phyloP scores from a whole-genome alignment of 148 eudicot species.

The Camellia lanceoleosa region DNA sequence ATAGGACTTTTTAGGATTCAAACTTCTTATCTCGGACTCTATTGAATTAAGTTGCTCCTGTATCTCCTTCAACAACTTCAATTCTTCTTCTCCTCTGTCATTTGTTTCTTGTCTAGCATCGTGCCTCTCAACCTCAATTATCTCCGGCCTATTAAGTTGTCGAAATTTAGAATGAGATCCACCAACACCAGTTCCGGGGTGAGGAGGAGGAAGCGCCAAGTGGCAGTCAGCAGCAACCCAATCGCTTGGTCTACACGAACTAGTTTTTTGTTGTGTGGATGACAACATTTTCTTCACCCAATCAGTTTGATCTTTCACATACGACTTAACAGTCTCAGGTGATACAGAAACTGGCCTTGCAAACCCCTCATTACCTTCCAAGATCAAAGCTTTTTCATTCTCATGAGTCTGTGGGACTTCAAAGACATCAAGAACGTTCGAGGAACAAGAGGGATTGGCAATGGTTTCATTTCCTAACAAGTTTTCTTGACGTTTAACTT shows the following conservation, averaged over 20 bases:
- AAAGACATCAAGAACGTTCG: conserved; percentile 65
- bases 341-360: conserved; percentile 30
- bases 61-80: conserved; percentile 62
- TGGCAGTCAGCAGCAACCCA: conserved; percentile 27
- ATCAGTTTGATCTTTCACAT: conserved; percentile 28
- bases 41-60: conserved; percentile 53
- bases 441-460: conserved; percentile 29
- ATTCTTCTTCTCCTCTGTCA: conserved; percentile 40
- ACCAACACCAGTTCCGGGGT: conserved; percentile 31
- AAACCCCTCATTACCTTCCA: conserved; percentile 22
- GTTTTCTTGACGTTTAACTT: conserved; percentile 15
- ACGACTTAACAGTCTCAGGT: conserved; percentile 26
- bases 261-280: conserved; percentile 17
- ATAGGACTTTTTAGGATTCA: conserved; percentile 36
- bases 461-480: conserved; percentile 16
- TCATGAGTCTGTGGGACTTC: conserved; percentile 61
- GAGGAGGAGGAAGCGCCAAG: conserved; percentile 29
- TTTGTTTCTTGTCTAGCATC: conserved; percentile 22
- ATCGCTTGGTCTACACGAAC: conserved; percentile 17
- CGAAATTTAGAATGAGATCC: conserved; percentile 35
- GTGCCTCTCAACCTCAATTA: conserved; percentile 49
- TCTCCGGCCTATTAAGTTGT: conserved; percentile 51
- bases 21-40: conserved; percentile 53
- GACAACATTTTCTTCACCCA: conserved; percentile 32
- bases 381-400: conserved; percentile 1